phyloP scores from a whole-genome alignment of 306 rosid genomes.

The Medicago ruthenica region DNA sequence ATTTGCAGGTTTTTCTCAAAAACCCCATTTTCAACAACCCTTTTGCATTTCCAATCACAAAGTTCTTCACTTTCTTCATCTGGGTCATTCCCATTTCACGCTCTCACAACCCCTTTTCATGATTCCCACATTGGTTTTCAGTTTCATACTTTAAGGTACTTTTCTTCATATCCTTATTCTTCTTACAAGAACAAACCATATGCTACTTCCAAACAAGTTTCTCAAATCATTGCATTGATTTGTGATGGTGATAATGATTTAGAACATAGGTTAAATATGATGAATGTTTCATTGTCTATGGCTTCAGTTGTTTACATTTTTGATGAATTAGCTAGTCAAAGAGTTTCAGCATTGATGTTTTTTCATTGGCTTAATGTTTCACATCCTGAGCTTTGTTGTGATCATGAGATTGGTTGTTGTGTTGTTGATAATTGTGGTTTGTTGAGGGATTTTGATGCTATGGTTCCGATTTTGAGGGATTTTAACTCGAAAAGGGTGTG shows the following conservation, averaged over 20 bases:
- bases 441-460: conserved; percentile 60
- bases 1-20: conserved; percentile 53
- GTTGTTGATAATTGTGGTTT: conserved; percentile 69
- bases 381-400: conserved; percentile 42
- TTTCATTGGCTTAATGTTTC: conserved; percentile 63
- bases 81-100: conserved; percentile 41
- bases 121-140: not conserved
- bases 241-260: conserved; percentile 54
- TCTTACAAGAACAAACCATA: conserved; percentile 14
- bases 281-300: conserved; percentile 54
- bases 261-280: conserved; percentile 50
- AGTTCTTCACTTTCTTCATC: conserved; percentile 29
- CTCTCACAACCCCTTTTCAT: conserved; percentile 16
- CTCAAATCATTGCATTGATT: conserved; percentile 54
- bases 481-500: conserved; percentile 35
- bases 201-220: conserved; percentile 49
- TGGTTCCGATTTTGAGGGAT: conserved; percentile 57
- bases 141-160: not conserved
- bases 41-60: conserved; percentile 25
- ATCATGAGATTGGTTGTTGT: conserved; percentile 56
- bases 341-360: conserved; percentile 60
- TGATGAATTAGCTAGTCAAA: conserved; percentile 45
- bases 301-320: conserved; percentile 48
- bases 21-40: conserved; percentile 32
- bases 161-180: conserved; percentile 7